Evolutionary conservation across 257 asterid genomes (phyloP), one percentile per base, ranked within the genome.

Genomic region (Paraleonurus japonicus): DNA sequence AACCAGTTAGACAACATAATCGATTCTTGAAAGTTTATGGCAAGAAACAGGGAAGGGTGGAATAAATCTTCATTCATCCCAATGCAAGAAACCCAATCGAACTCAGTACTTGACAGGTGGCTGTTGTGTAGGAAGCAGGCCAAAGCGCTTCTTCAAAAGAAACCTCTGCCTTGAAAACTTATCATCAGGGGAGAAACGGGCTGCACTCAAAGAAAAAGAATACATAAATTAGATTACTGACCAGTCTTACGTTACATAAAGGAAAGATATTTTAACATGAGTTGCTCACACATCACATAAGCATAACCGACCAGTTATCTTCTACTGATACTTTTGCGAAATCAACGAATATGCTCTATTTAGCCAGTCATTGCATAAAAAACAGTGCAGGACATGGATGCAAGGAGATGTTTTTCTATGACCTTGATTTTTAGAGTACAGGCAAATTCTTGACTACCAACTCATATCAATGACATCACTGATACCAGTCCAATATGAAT

Each of bases 151-250:
- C 76, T 87, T 89, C 69, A 88, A 81, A 41, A 89, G 89, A 70
- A 84, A 84, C 77, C 96, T 85, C 85, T 89, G 95, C 84, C 92
- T 85, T 0, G 92, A 81, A 76, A 53, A 87, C 74, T 89, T 89
- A 64, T 89, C 96, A 78, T 89, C 94, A 0, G 96, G 95, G 0
- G 96, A 89, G 76, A 89, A 89, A 7, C 96, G 95, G 47, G 96
- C 96, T 85, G 85, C 82, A 77, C 5, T 13, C 10, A 11, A 32
- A 22, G 47, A 32, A 37, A n/a, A 22, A 27, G 4, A 48, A 51
- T 2, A 7, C 6, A 47, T 10, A n/a, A 20, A 17, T 4, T 5
- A 13, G 10, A 23, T 3, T 0, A 33, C 23, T n/a, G 27, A 6
- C 28, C 39, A 32, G 30, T 33, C 16, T 27, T 1, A 19, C 0